Conservation (phyloP, 148 eudicot genomes). For the Chenopodium suecicum region DNA sequence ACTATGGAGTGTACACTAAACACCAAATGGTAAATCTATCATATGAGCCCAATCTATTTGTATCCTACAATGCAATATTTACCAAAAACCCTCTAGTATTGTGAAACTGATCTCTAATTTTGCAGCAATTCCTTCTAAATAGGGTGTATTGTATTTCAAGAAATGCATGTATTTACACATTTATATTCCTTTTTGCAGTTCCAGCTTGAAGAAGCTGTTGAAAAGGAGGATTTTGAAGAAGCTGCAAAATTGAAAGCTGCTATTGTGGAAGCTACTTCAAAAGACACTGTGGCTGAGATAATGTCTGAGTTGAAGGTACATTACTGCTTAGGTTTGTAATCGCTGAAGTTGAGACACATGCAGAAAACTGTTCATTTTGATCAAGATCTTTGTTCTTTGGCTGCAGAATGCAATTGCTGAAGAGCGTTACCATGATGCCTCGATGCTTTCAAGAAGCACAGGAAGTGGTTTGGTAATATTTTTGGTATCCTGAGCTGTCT, state of each 20-base stretch:
- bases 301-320: slow-evolving; percentile 70
- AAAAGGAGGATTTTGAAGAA: slow-evolving; percentile 89
- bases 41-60: no score
- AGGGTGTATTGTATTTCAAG: neutral
- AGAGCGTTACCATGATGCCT: slow-evolving; percentile 94
- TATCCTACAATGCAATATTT: neutral
- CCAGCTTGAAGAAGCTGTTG: slow-evolving; percentile 92
- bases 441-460: slow-evolving; percentile 71
- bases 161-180: neutral
- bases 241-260: slow-evolving; percentile 81
- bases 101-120: neutral
- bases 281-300: slow-evolving; percentile 81
- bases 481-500: neutral
- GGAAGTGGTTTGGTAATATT: slow-evolving; percentile 92
- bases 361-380: slow-evolving; percentile 4
- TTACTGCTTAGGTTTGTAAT: slow-evolving; percentile 11
- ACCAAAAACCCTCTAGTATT: neutral
- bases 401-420: slow-evolving; percentile 80
- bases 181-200: slow-evolving; percentile 45
- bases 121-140: neutral
- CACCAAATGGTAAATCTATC: no score
- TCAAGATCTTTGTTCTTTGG: slow-evolving; percentile 17
- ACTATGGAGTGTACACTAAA: neutral
- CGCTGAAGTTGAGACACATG: neutral
- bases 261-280: slow-evolving; percentile 71